Evolutionary conservation across 2,329 filamentous ascomycete genomes (phyloP).

Genomic region (Pyrenophora graminea): DNA sequence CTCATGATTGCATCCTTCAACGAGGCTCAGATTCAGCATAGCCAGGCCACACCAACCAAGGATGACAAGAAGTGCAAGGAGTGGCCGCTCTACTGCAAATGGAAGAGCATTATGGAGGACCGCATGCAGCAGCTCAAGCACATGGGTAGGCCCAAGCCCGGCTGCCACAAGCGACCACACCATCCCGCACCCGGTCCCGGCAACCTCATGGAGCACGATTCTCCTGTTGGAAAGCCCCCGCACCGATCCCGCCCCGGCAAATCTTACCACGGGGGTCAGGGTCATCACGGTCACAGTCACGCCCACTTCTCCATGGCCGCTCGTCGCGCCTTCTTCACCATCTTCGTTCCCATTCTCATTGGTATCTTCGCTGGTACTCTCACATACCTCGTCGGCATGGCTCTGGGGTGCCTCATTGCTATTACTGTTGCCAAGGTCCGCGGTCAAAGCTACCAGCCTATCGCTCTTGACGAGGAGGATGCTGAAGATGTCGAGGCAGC

Average conservation of each 20-base stretch:
- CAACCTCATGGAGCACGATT: constrained; percentile 40
- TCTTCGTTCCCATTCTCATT: constrained; percentile 69
- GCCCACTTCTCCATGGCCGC: constrained; percentile 37
- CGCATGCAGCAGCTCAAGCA: constrained; percentile 43
- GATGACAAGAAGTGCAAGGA: constrained; percentile 38
- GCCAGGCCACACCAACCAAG: constrained; percentile 25
- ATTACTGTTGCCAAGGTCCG: constrained; percentile 63
- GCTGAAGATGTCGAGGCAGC: constrained; percentile 34
- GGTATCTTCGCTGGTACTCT: constrained; percentile 70
- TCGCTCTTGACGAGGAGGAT: constrained; percentile 41
- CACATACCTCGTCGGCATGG: constrained; percentile 69
- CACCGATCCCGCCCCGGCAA: constrained; percentile 40
- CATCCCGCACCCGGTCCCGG: constrained; percentile 12
- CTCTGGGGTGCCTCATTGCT: constrained; percentile 65
- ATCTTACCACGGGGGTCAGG: constrained; percentile 25
- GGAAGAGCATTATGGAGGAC: constrained; percentile 46
- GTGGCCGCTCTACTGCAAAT: constrained; percentile 49
- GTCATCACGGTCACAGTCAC: constrained; percentile 15
- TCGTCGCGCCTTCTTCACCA: constrained; percentile 62
- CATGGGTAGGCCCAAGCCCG: constrained; percentile 37
- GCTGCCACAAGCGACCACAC: constrained; percentile 40
- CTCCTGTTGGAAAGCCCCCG: constrained; percentile 38
- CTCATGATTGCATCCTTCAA: constrained; percentile 47
- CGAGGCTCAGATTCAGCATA: constrained; percentile 24
- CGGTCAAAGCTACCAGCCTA: constrained; percentile 46